Percentiles rank a stretch among this genome's conserved stretches.
Conservation (phyloP, 331 rosid genomes). For the Dryas integrifolia region DNA sequence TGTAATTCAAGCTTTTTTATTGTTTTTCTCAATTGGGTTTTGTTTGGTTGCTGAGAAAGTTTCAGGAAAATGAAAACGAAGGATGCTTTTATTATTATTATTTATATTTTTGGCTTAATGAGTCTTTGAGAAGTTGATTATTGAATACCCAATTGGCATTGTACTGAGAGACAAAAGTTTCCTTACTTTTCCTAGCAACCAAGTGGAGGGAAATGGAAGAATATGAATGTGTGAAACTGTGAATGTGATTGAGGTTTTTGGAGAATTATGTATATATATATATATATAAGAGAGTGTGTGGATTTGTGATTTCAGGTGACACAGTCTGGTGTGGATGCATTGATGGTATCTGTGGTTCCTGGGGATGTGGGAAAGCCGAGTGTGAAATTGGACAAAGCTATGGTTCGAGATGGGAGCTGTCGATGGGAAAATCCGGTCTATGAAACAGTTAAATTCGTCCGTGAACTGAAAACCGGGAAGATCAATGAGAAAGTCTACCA, state of each 20-base stretch:
- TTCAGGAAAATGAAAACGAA: slow-evolving; percentile 11
- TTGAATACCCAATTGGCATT: neutral
- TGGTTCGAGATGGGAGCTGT: slow-evolving; percentile 67
- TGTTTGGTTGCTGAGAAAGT: slow-evolving; percentile 32
- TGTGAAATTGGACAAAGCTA: slow-evolving; percentile 54
- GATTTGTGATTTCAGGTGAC: slow-evolving; percentile 60
- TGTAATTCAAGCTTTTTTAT: neutral
- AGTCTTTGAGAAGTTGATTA: neutral
- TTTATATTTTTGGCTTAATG: neutral
- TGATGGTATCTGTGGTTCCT: slow-evolving; percentile 67
- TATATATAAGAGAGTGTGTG: neutral
- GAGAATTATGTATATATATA: neutral
- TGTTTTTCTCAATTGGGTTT: slow-evolving; percentile 17
- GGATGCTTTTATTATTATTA: neutral
- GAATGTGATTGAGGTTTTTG: slow-evolving; percentile 17
- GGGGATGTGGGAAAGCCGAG: slow-evolving; percentile 82
- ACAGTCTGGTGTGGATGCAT: slow-evolving; percentile 59
- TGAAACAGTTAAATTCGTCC: slow-evolving; percentile 64
- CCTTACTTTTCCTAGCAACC: slow-evolving; percentile 16
- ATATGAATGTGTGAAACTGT: slow-evolving; percentile 8
- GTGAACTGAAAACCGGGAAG: slow-evolving; percentile 66
- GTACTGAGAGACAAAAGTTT: neutral
- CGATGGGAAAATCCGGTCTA: slow-evolving; percentile 73
- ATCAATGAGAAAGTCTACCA: slow-evolving; percentile 62
- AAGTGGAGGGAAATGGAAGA: slow-evolving; percentile 8